Percentiles rank a stretch among this genome's conserved stretches.
phyloP scores from a whole-genome alignment of 345 rosid genomes.

The Trapa incisa region DNA sequence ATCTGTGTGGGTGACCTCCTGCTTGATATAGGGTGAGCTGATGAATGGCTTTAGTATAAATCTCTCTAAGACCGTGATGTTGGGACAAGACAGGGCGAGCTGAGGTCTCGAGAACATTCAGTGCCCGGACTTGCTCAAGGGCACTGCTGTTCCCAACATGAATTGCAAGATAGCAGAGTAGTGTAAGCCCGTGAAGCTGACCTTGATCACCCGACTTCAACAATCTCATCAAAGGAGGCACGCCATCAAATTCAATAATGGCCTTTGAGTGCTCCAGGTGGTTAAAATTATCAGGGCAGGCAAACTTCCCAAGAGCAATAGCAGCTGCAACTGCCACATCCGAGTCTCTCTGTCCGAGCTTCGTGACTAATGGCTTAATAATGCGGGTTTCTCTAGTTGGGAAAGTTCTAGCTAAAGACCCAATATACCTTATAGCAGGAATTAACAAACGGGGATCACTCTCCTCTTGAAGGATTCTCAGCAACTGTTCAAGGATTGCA shows the following conservation, averaged over 20 bases:
- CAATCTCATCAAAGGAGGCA: conserved; percentile 33
- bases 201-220: conserved; percentile 21
- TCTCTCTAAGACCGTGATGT: conserved; percentile 33
- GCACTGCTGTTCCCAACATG: conserved; percentile 47
- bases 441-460: conserved; percentile 19
- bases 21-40: conserved; percentile 40
- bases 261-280: conserved; percentile 38
- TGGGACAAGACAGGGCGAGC: conserved; percentile 34
- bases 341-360: conserved; percentile 21
- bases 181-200: conserved; percentile 25
- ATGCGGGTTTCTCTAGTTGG: conserved; percentile 42
- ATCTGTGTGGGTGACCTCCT: conserved; percentile 28
- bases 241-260: conserved; percentile 42
- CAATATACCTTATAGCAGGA: conserved; percentile 36
- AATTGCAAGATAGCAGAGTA: conserved; percentile 41
- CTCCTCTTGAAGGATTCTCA: conserved; percentile 36
- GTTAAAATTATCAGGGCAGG: conserved; percentile 39
- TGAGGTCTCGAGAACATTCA: conserved; percentile 33
- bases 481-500: conserved; percentile 43
- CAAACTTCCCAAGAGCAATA: conserved; percentile 41
- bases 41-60: conserved; percentile 31
- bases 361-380: conserved; percentile 30
- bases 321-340: conserved; percentile 42
- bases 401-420: conserved; percentile 48
- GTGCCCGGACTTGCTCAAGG: conserved; percentile 44